Base-by-base conservation (phyloP, 164 flowering plant genomes). In the Paratinospora sagittata region DNA sequence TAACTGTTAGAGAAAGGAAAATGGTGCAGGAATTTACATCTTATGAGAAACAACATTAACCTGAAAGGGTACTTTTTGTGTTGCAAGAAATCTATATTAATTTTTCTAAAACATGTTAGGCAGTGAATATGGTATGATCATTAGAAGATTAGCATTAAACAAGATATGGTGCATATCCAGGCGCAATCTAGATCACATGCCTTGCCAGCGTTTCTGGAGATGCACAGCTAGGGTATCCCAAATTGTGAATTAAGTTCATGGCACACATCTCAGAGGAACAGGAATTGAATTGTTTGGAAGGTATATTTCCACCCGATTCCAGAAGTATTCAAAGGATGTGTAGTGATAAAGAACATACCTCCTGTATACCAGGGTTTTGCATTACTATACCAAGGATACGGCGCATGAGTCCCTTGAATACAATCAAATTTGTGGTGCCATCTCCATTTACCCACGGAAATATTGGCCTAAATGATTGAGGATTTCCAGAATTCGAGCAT, bases 391-490 rank as follows among this genome's bases (percentile, higher is more conserved):
- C 99, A 78, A 92, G 83, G 68, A 91, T 75, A 70, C 92, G 90
- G 36, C 96, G 92, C 68, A 76, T 63, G 67, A 96, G 93, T 43
- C 91, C 93, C 71, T 79, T 85, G 84, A 86, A 90, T 19, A 91
- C 83, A 67, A 77, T 70, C 26, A 65, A 75, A 72, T 95, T 92
- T 57, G 81, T 78, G 63, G 91, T 85, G 37, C 98, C 96, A 83
- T 95, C 97, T 34, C 88, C 98, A 84, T 95, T 95, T 57, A 95
- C 76, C 99, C 99, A 93, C 61, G 99, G 98, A 70, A 91, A 66
- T 81, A 96, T 85, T 43, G 96, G 96, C 76, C 78, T 70, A 72
- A 75, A 83, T 24, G 75, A 57, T 69, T 64, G 60, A 39, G 78
- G 69, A 73, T 78, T 79, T 70, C 57, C 64, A 52, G 73, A 71